Evolutionary conservation across 139 green algal species (phyloP).

Genomic region (Coccomyxa sp.): DNA sequence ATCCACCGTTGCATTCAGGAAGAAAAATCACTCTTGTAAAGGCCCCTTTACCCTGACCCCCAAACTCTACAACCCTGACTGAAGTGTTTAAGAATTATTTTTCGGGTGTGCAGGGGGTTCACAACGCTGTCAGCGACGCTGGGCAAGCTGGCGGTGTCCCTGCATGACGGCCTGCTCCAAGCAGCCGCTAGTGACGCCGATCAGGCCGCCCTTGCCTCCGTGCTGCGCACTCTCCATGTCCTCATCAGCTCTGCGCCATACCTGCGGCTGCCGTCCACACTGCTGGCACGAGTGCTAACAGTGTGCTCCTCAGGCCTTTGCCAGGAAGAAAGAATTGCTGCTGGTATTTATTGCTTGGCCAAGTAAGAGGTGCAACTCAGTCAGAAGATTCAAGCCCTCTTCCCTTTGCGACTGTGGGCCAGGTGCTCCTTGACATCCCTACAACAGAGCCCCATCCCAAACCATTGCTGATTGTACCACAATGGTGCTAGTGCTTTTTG

Average conservation of each 20-base stretch:
- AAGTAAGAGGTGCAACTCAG: no score
- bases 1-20: neutral
- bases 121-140: neutral
- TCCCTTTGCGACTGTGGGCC: no score
- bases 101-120: neutral
- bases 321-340: no score
- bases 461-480: no score
- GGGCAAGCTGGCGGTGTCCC: neutral
- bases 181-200: neutral
- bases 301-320: neutral
- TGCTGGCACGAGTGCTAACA: neutral
- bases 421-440: no score
- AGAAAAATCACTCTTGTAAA: neutral
- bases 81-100: neutral
- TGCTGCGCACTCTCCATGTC: neutral
- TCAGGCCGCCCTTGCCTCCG: neutral
- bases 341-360: no score
- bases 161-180: neutral
- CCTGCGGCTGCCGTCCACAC: neutral
- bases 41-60: neutral
- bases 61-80: neutral
- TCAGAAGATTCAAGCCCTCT: no score
- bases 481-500: no score
- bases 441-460: no score
- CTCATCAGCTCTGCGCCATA: neutral